These are phyloP conservation scores for Penicillium samsonianum DNA, from an alignment of 495 filamentous ascomycete genomes.

Conservation along the genomic window DNA sequence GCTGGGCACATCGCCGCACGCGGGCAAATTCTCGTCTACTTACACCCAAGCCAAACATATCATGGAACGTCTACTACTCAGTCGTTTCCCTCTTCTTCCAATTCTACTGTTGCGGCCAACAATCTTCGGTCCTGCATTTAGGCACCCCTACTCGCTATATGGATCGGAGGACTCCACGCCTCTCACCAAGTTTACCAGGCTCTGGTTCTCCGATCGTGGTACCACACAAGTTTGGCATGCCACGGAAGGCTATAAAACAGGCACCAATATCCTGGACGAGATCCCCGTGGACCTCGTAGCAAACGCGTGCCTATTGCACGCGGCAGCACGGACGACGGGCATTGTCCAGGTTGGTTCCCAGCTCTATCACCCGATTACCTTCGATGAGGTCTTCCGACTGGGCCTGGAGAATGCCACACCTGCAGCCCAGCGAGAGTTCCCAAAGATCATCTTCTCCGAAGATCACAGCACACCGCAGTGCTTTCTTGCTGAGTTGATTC, in stretches of 20 bases:
- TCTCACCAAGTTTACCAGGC: conserved; percentile 37
- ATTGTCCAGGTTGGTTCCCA: conserved; percentile 38
- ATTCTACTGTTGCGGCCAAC: conserved; percentile 43
- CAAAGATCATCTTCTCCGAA: conserved; percentile 33
- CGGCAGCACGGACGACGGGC: conserved; percentile 35
- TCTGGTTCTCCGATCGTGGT: conserved; percentile 30
- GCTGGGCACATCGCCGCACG: conserved; percentile 21
- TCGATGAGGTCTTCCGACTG: conserved; percentile 32
- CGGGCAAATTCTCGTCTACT: conserved; percentile 32
- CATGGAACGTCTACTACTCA: conserved; percentile 39
- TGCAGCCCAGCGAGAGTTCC: conserved; percentile 25
- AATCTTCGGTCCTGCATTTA: conserved; percentile 42
- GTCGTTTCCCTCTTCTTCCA: conserved; percentile 33
- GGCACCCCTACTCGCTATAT: conserved; percentile 41
- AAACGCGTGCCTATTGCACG: conserved; percentile 42
- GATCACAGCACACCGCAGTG: conserved; percentile 31
- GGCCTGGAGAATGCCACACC: conserved; percentile 24
- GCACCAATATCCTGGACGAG: conserved; percentile 41
- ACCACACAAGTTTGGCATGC: conserved; percentile 39
- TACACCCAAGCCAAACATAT: conserved; percentile 45
- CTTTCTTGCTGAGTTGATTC: conserved; percentile 39
- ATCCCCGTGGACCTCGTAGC: conserved; percentile 45
- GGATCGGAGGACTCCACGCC: conserved; percentile 39
- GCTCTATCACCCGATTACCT: conserved; percentile 34
- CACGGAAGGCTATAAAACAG: conserved; percentile 32